Evolutionary conservation across 805 yeast genomes (phyloP).

Genomic region (Torulaspora delbrueckii): DNA sequence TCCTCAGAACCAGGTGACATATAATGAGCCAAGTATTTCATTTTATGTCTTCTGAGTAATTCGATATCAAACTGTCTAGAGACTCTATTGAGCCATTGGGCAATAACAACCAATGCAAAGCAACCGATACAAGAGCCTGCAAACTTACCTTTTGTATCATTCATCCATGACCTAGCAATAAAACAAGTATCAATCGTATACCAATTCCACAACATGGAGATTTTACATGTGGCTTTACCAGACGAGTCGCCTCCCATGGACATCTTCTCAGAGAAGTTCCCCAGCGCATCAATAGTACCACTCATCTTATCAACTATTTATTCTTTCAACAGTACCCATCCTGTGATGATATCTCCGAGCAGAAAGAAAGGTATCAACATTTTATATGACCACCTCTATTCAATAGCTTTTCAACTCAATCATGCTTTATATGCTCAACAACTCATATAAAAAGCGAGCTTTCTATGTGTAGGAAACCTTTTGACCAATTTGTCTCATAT

Average conservation of each 20-base stretch:
- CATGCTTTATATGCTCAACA: background rate
- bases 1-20: slow-evolving; percentile 8
- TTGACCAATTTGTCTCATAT: background rate
- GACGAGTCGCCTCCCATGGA: slow-evolving; percentile 12
- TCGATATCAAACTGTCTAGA: slow-evolving; percentile 49
- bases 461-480: background rate
- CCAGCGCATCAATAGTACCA: background rate
- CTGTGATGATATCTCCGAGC: background rate
- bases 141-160: slow-evolving; percentile 52
- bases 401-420: background rate
- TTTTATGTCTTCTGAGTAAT: slow-evolving; percentile 29
- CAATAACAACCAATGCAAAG: slow-evolving; percentile 50
- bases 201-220: slow-evolving; percentile 69
- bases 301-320: background rate
- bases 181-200: slow-evolving; percentile 62
- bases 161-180: slow-evolving; percentile 60
- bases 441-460: background rate
- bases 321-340: background rate
- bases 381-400: background rate
- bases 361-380: background rate
- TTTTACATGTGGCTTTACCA: slow-evolving; percentile 15
- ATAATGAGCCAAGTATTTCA: slow-evolving; percentile 7
- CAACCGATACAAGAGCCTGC: slow-evolving; percentile 76
- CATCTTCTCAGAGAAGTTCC: slow-evolving; percentile 4
- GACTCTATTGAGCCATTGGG: slow-evolving; percentile 54